These are phyloP conservation scores for Phytophthora chlamydospora DNA, from an alignment of 352 stramenopile species.

Conservation along the genomic window DNA sequence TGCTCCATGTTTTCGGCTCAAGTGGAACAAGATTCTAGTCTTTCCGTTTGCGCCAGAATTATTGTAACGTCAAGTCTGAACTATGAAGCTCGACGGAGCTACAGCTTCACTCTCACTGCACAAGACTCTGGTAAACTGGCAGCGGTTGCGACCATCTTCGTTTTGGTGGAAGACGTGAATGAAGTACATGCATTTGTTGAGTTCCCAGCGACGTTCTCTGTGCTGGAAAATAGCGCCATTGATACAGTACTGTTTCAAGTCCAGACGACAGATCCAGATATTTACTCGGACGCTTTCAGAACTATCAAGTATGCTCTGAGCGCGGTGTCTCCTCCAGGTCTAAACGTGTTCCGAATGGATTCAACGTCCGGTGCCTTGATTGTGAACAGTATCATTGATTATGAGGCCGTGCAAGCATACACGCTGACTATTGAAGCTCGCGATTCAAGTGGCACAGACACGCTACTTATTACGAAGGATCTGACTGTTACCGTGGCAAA, in stretches of 20 bases:
- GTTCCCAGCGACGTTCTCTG: conserved; percentile 30
- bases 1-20: conserved; percentile 46
- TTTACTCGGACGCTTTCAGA: conserved; percentile 33
- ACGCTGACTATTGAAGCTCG: conserved; percentile 40
- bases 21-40: conserved; percentile 47
- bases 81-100: conserved; percentile 47
- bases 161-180: conserved; percentile 61
- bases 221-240: conserved; percentile 40
- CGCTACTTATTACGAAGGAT: conserved; percentile 17
- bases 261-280: conserved; percentile 46
- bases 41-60: conserved; percentile 44
- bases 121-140: conserved; percentile 36
- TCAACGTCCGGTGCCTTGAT: conserved; percentile 35
- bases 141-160: conserved; percentile 24
- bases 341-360: conserved; percentile 42
- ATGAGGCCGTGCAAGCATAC: conserved; percentile 54
- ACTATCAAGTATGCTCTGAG: conserved; percentile 43
- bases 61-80: conserved; percentile 43
- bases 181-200: conserved; percentile 47
- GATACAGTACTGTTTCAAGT: conserved; percentile 39
- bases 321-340: conserved; percentile 37
- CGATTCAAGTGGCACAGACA: conserved; percentile 36
- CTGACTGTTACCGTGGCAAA: conserved; percentile 25
- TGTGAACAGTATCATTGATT: conserved; percentile 45
- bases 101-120: conserved; percentile 45